Base-by-base conservation (phyloP, 116 monocot species). In the Phalaenopsis hybrid region DNA sequence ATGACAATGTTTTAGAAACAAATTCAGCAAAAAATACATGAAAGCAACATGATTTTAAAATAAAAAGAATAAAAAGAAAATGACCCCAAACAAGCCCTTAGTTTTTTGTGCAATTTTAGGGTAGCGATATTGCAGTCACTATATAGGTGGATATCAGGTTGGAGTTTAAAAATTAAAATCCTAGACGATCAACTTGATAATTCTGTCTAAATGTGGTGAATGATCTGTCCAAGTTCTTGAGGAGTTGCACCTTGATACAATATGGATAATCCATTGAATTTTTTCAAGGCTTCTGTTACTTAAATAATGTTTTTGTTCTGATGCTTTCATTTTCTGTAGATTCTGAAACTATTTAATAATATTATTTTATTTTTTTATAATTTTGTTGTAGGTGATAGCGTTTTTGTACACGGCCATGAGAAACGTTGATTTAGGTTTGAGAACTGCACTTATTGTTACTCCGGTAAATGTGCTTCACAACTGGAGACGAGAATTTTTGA, bases 391-490 rank as follows among this genome's bases (percentile, higher is more conserved):
- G 98, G 98, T 98, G 43, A 95, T 98, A 81, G 81, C 95, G 63
- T 93, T 98, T 77, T 77, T 98, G 16, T 98, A 98, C 49, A 82
- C 89, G 81, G 98, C 92, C 76, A 85, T 98, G 93, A 90, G 95
- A 83, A 76, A 80, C 78, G 80, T 86, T 72, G 87, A 98, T 82
- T 79, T 98, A 75, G 98, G 95, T 81, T 79, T 98, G 16, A 91
- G 84, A 86, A 87, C 90, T 63, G 95, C 89, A 33, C 90, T 98
- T 68, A 84, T 97, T 31, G 95, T 97, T 80, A 94, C 94, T 37
- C 97, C 97, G 68, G 97, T 97, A 63, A 97, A 97, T 84, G 97
- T 97, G 48, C 88, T 97, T 69, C 97, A 97, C 83, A 97, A 97
- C 61, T 97, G 97, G 97, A 85, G 83, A 68, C 90, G 84, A 55